Conservation (phyloP, 2,329 filamentous ascomycete genomes). For the Calonectria henricotiae region DNA sequence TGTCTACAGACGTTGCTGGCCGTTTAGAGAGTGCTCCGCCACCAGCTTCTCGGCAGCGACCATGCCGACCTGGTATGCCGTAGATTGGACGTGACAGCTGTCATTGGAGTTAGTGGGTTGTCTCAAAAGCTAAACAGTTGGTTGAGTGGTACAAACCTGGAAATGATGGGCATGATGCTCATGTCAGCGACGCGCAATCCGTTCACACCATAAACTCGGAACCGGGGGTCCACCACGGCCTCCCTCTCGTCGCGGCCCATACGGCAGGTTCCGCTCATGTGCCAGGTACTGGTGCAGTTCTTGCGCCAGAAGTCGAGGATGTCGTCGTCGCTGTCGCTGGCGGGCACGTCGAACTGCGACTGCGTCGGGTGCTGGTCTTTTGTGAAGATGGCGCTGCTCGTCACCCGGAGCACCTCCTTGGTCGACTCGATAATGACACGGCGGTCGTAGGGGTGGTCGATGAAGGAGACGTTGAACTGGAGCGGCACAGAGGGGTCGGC, state of each 20-base stretch:
- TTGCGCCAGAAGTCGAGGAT: slow-evolving; percentile 42
- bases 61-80: slow-evolving; percentile 44
- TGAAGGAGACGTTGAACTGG: slow-evolving; percentile 37
- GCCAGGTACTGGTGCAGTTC: slow-evolving; percentile 42
- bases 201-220: slow-evolving; percentile 66
- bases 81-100: slow-evolving; percentile 41
- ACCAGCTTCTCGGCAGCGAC: slow-evolving; percentile 42
- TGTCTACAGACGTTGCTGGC: slow-evolving; percentile 30
- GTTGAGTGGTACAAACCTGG: slow-evolving; percentile 25
- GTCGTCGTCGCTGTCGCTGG: slow-evolving; percentile 40
- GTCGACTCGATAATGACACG: slow-evolving; percentile 42
- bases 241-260: slow-evolving; percentile 32
- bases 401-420: slow-evolving; percentile 37
- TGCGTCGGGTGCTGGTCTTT: slow-evolving; percentile 35
- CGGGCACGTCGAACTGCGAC: slow-evolving; percentile 32
- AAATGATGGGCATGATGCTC: slow-evolving; percentile 65
- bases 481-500: slow-evolving; percentile 36
- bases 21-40: slow-evolving; percentile 38
- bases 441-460: slow-evolving; percentile 39
- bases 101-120: not conserved
- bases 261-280: slow-evolving; percentile 43
- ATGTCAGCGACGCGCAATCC: slow-evolving; percentile 69
- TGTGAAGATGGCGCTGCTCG: slow-evolving; percentile 30
- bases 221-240: slow-evolving; percentile 54
- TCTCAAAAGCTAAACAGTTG: too few species aligned